phyloP scores from a whole-genome alignment of 495 filamentous ascomycete species.

The Cudoniella acicularis region DNA sequence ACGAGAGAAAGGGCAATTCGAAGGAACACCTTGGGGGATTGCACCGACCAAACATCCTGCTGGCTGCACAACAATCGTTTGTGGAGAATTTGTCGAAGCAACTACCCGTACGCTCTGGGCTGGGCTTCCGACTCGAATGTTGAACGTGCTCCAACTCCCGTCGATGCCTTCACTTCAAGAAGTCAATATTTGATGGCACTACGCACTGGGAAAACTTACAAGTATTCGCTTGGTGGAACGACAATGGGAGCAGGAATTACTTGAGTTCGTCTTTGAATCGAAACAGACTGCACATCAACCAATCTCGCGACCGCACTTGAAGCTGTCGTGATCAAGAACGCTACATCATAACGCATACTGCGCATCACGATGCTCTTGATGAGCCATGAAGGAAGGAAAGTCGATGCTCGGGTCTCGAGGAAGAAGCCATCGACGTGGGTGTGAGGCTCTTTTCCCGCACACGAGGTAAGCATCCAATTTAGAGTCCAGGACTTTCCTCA shows the following conservation, averaged over 20 bases:
- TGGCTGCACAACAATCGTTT: constrained; percentile 32
- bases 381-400: background rate
- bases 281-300: background rate
- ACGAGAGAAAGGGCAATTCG: constrained; percentile 38
- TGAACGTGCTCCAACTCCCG: constrained; percentile 33
- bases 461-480: background rate
- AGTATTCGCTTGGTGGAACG: constrained; percentile 19
- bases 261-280: background rate
- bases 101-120: constrained; percentile 32
- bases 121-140: constrained; percentile 32
- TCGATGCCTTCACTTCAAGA: constrained; percentile 31
- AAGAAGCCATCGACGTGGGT: background rate
- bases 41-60: constrained; percentile 31
- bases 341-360: background rate
- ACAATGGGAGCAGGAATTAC: constrained; percentile 2
- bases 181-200: background rate
- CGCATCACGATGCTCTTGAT: background rate
- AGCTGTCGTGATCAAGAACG: background rate
- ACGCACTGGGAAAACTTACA: background rate
- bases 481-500: background rate
- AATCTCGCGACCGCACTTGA: background rate
- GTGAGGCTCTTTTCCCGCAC: background rate
- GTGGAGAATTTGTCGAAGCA: constrained; percentile 30
- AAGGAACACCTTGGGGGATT: constrained; percentile 22
- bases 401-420: background rate